Conservation (phyloP, 1,284 basidiomycete genomes). For the Amylostereum chailletii region DNA sequence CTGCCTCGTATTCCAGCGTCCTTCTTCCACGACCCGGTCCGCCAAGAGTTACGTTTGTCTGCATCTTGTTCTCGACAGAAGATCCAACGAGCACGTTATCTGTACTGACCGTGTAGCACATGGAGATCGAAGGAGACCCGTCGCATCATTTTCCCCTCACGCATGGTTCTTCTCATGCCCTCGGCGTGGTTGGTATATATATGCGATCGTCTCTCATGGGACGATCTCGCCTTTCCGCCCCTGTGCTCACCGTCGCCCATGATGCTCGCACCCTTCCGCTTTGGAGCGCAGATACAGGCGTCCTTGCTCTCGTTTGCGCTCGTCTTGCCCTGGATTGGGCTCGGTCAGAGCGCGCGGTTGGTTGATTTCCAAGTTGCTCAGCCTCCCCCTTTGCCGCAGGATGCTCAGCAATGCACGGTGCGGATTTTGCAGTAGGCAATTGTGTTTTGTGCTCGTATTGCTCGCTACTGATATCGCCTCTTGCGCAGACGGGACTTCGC, state of each 20-base stretch:
- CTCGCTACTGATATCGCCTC: background rate
- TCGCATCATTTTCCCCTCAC: too few relatives aligned
- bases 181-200: background rate
- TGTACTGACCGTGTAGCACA: too few relatives aligned
- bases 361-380: conserved; percentile 69
- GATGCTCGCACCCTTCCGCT: background rate
- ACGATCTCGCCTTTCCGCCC: background rate
- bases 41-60: too few relatives aligned
- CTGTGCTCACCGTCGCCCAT: background rate
- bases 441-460: background rate
- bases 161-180: too few relatives aligned
- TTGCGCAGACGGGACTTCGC: conserved; percentile 56
- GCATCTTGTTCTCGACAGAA: too few relatives aligned
- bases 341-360: conserved; percentile 32
- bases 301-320: conserved; percentile 10
- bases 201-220: background rate
- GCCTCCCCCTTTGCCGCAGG: conserved; percentile 52
- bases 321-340: conserved; percentile 10
- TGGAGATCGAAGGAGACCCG: too few relatives aligned
- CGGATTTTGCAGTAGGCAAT: conserved; percentile 52
- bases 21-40: too few relatives aligned
- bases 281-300: background rate
- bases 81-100: too few relatives aligned
- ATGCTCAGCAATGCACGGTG: conserved; percentile 53
- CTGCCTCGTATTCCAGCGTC: too few relatives aligned